Evolutionary conservation across 2,329 filamentous ascomycete species (phyloP).

Genomic region (Nannizziopsis barbatae): DNA sequence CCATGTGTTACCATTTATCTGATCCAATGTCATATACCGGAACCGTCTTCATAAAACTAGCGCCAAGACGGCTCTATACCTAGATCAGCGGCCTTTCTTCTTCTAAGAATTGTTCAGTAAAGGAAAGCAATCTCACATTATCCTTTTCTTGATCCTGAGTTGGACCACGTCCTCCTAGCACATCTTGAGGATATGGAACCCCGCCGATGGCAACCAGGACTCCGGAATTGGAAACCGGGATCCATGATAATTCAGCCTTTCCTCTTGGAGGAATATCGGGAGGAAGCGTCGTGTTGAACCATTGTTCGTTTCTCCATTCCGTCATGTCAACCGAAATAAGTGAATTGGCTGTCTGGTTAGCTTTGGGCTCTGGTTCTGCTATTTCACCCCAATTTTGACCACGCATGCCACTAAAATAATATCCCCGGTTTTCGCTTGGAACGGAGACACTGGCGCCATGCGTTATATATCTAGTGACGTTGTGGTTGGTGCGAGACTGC

Average conservation of each 20-base stretch:
- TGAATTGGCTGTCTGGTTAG: conserved; percentile 39
- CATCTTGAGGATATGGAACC: conserved; percentile 20
- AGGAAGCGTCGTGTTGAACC: conserved; percentile 48
- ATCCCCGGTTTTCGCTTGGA: conserved; percentile 59
- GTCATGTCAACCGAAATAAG: conserved; percentile 54
- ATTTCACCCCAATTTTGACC: conserved; percentile 43
- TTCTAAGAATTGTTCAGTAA: not conserved
- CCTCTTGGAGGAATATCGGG: conserved; percentile 44
- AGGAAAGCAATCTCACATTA: too few relatives aligned
- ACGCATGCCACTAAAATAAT: conserved; percentile 57
- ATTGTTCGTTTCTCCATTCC: conserved; percentile 39
- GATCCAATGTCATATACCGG: conserved; percentile 29
- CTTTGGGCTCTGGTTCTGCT: conserved; percentile 26
- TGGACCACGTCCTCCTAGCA: conserved; percentile 11
- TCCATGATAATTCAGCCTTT: conserved; percentile 56
- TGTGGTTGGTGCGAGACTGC: conserved; percentile 31
- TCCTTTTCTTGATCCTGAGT: conserved; percentile 10
- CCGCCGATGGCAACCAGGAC: conserved; percentile 33
- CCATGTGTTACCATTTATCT: conserved; percentile 22
- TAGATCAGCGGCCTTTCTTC: not conserved
- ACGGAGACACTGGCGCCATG: conserved; percentile 54
- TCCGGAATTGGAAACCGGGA: conserved; percentile 31
- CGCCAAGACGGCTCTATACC: conserved; percentile 19
- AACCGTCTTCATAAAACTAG: conserved; percentile 29
- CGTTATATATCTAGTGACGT: conserved; percentile 51